Percentiles rank a stretch among this genome's conserved stretches.
phyloP scores from a whole-genome alignment of 352 stramenopile genomes.

The Pythium vanterpoolii region DNA sequence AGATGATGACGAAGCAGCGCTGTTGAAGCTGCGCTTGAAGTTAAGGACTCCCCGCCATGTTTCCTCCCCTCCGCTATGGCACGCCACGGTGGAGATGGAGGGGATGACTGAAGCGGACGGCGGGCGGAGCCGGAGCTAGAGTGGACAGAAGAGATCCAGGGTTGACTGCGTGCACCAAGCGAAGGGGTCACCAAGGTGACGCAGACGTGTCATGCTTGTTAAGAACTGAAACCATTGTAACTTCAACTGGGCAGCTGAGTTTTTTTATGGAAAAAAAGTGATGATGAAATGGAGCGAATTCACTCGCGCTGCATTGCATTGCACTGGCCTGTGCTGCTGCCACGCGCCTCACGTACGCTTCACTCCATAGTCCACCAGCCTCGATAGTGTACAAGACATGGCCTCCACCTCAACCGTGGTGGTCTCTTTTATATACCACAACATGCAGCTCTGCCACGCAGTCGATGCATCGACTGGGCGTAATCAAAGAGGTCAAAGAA shows the following conservation, averaged over 20 bases:
- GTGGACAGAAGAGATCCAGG: background rate
- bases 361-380: too few species aligned
- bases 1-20: constrained; percentile 20
- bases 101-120: background rate
- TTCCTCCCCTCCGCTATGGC: background rate
- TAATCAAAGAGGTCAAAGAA: too few species aligned
- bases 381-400: too few species aligned
- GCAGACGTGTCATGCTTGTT: constrained; percentile 6
- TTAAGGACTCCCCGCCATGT: too few species aligned
- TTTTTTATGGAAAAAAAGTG: background rate
- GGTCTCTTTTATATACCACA: too few species aligned
- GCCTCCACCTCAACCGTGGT: too few species aligned
- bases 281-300: too few species aligned
- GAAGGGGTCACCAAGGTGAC: constrained; percentile 8
- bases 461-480: too few species aligned
- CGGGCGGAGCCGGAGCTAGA: background rate
- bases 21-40: constrained; percentile 23
- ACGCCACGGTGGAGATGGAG: constrained; percentile 6
- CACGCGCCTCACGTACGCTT: too few species aligned
- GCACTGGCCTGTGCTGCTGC: too few species aligned
- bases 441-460: too few species aligned
- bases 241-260: constrained; percentile 17
- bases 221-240: constrained; percentile 9
- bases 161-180: constrained; percentile 1
- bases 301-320: too few species aligned